These are phyloP conservation scores for Chlorella sp. DNA, from an alignment of 139 green algal genomes.

Conservation along the genomic window DNA sequence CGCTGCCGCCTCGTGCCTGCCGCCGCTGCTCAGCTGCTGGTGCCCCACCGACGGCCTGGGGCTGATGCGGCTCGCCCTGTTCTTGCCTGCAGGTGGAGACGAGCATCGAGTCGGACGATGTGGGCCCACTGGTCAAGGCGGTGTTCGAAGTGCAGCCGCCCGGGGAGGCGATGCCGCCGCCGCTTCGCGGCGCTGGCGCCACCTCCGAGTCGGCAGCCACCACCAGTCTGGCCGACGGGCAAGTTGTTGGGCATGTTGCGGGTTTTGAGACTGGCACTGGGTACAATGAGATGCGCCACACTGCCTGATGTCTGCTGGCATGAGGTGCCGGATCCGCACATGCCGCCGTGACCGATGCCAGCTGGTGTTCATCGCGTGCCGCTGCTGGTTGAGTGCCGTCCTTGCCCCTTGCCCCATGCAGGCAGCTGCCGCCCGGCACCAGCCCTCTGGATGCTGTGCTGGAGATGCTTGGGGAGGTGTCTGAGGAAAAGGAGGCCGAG, in stretches of 20 bases:
- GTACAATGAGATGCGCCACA: too few species aligned
- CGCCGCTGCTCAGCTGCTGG: too few species aligned
- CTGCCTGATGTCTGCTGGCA: too few species aligned
- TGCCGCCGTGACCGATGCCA: too few species aligned
- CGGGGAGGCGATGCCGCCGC: conserved; percentile 1
- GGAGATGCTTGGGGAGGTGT: conserved; percentile 49
- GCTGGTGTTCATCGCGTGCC: too few species aligned
- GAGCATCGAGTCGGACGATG: conserved; percentile 10
- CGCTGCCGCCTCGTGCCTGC: too few species aligned
- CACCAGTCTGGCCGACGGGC: not conserved
- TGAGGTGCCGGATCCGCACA: too few species aligned
- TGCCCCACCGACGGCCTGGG: too few species aligned
- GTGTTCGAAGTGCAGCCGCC: conserved; percentile 19
- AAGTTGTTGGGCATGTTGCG: not conserved
- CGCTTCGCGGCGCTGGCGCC: conserved; percentile 7
- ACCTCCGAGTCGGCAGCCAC: conserved; percentile 9
- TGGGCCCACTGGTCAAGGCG: conserved; percentile 23
- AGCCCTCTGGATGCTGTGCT: conserved; percentile 17
- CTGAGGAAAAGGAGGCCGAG: conserved; percentile 55
- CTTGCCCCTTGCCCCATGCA: too few species aligned
- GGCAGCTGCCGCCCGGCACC: not conserved
- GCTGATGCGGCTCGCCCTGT: too few species aligned
- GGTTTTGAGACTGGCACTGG: too few species aligned
- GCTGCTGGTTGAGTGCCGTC: too few species aligned
- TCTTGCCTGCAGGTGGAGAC: not conserved